A percentile compares a stretch with the other conserved stretches of the same genome.
Evolutionary conservation across 192 early-diverging fungal species (phyloP).

Genomic region (Podila epicladia): DNA sequence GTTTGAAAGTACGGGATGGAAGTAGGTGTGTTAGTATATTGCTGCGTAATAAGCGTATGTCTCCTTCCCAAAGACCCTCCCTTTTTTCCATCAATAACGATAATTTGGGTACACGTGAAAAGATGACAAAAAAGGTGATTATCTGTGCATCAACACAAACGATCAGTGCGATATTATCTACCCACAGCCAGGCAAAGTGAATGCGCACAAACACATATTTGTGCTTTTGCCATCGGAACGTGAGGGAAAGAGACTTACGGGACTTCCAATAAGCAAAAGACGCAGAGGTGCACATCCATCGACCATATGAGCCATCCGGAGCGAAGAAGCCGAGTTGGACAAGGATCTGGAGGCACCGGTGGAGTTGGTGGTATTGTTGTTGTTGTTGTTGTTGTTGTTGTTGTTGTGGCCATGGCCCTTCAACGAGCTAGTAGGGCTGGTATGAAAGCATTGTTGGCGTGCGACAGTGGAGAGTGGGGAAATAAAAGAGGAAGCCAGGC

Average conservation of each 20-base stretch:
- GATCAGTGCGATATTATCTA: no score
- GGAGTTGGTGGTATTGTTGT: neutral
- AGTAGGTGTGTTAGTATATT: no score
- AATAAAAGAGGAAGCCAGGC: neutral
- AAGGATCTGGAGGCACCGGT: neutral
- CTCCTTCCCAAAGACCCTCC: neutral
- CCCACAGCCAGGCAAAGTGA: no score
- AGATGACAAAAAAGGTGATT: neutral
- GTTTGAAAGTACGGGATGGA: no score
- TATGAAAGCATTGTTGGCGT: no score
- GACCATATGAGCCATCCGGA: slow-evolving; percentile 41
- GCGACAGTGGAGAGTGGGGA: neutral
- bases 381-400: neutral
- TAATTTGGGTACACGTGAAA: neutral
- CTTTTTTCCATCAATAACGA: neutral
- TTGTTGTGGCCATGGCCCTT: slow-evolving; percentile 20
- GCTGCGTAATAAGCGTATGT: neutral
- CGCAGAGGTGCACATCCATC: slow-evolving; percentile 58
- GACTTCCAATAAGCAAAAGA: slow-evolving; percentile 78
- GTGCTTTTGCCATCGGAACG: neutral
- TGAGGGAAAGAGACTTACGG: slow-evolving; percentile 63
- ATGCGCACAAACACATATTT: no score
- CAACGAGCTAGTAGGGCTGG: neutral
- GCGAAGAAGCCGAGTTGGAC: slow-evolving; percentile 14
- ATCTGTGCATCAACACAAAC: no score